Evolutionary conservation across 2,329 filamentous ascomycete genomes (phyloP), one percentile per base, ranked within the genome.

Genomic region (Coniochaeta sp.): DNA sequence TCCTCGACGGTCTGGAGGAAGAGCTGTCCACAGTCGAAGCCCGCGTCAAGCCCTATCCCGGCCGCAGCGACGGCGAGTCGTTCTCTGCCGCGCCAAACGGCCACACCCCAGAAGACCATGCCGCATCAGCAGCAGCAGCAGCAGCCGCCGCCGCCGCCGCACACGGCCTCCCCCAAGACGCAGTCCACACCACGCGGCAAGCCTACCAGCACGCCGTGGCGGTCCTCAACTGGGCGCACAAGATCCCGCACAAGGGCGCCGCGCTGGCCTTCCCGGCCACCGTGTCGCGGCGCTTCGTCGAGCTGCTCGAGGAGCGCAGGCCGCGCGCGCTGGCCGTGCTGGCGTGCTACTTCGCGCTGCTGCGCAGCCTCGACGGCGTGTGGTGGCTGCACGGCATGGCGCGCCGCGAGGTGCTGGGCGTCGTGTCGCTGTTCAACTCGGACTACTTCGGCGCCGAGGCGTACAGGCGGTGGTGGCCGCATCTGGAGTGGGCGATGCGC

Each of bases 371-470:
- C 63, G 82, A 87, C 62, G 71, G 77, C 17, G 75, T 86, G 17
- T 91, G 88, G 88, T 91, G 88, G 88, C 74, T 90, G 30, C 79
- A 85, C 22, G 86, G 87, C 42, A 86, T 89, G 66, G 82, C 86
- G 8, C 80, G 81, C 17, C 81, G 84, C 59, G 84, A 90, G 65
- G 83, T 90, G 17, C 81, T 84, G 68, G 86, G 87, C 22, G 79
- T 89, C 26, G 79, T 85, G 22, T 80, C 79, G 38, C 71, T 85
- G 38, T 86, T 86, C 68, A 81, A 84, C 66, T 76, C 79, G 1
- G 80, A 83, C 55, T 84, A 81, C 55, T 71, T 74, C 26, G 71
- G 72, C 2, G 66, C 68, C 7, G 71, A 74, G 26, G 66, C 73
- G 32, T 72, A 75, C 62, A 67, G 70, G 28, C 75, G 77, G 58